Evolutionary conservation across 1,284 basidiomycete genomes (phyloP), one percentile per base, ranked within the genome.

Genomic region (Cutaneotrichosporon curvatum): DNA sequence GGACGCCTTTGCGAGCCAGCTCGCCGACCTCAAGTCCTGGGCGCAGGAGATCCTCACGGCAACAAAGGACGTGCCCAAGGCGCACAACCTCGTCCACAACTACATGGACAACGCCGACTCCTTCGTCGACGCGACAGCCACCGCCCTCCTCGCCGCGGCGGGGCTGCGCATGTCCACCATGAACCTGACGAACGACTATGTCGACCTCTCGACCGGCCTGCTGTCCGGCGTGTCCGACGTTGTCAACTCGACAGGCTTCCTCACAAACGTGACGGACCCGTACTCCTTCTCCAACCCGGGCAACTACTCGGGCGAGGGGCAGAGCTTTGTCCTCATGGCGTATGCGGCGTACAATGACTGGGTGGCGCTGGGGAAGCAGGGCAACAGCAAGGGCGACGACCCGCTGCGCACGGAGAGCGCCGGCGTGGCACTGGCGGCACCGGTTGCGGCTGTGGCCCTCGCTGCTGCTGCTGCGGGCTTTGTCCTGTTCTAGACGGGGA

Each of bases 81-180:
- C 72, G 9, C 73, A 76, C 51, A 76, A 77, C 28, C 71, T 87
- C 6, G 81, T 91, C 62, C 75, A 76, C 36, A 92, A 92, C 71
- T 92, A 92, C 64, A 78, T 81, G 16, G 79, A 83, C 63, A 70
- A 80, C 37, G 45, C 70, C 2, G 62, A 61, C 6, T 78, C 80
- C 37, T 92, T 92, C 61, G 76, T 80, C 59, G 89, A 94, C 58
- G 78, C 82, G 0, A 72, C 86, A 0, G 81, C 81, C 5, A 82
- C 85, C 0, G 81, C 87, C 0, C 76, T 94, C 30, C 73, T 92
- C 43, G 85, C 87, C 0, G 77, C 81, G 45, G 81, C 84, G 0
- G 84, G 86, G 4, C 88, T 87, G 38, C 67, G 72, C 9, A 54
- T 73, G n/a, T 66, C 69, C n/a, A 67, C 65, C 8, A 49, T 72